Base-by-base conservation (phyloP, 805 yeast species). In the Dipodascopsis uninucleata region DNA sequence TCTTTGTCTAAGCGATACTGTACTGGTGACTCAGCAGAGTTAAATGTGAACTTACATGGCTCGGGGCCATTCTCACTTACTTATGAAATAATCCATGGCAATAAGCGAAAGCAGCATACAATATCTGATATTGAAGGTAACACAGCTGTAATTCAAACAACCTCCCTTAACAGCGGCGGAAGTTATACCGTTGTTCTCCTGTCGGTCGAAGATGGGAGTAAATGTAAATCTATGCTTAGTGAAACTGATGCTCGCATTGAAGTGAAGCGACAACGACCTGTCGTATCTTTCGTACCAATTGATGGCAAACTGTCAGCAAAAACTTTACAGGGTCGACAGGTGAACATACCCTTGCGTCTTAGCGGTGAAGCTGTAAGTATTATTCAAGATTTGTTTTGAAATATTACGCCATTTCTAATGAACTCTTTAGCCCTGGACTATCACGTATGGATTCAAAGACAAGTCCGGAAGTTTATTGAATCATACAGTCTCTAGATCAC, bases 1-100 rank as follows among this genome's bases (percentile, higher is more conserved):
- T 49, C 55, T 2, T 33, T 57, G 10, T 37, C 45, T 8, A 55
- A 60, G 23, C 58, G 63, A 18, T 61, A 76, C 48, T 78, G 83
- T 57, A 61, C 77, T 3, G 77, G 77, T 5, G 72, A 72, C 17
- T 58, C 58, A 3, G 69, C 71, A 41, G 55, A 59, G 1, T 64
- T 84, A 3, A 80, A 82, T 0, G 71, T 90, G 3, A 60, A 62
- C 7, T 73, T 93, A 18, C 78, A 76, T 38, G 99, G 99, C 10
- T 79, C 80, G 53, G 76, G 83, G 0, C 97, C 97, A 3, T 86
- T 82, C 55, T 68, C 75, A 1, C 70, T 93, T 42, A 71, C 70
- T 18, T 89, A 88, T 63, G 84, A 79, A 42, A 67, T 90, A 18
- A 63, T 82, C 16, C 82, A 81, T 41, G 75, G 72, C 2, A 64